Base-by-base conservation (phyloP, 345 rosid species). In the Ceriops zippeliana region DNA sequence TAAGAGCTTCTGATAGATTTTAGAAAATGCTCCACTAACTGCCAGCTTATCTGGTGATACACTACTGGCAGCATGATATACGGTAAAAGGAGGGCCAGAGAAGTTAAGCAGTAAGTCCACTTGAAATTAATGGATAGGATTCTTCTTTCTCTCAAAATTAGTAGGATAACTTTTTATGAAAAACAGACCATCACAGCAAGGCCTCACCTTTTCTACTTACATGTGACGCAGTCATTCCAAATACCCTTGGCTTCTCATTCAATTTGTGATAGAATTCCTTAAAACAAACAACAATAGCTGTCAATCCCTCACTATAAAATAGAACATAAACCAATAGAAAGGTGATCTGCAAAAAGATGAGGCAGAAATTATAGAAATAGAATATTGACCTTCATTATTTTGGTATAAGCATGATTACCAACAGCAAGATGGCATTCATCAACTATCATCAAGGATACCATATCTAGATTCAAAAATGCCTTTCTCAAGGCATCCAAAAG, bases 391-490 rank as follows among this genome's bases (percentile, higher is more conserved):
- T 88, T 89, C 96, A 91, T 88, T 62, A 95, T 78, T 72, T 74
- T 91, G 0, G 86, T 74, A 76, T 87, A 95, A 10, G 99, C 93
- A 72, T 95, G 99, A 57, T 86, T 84, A 16, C 95, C 90, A 46
- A 84, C 83, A 58, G 97, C 85, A 72, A 70, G 92, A 71, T 91
- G 96, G 78, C 97, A 95, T 78, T 95, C 97, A 75, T 95, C 97
- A 38, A 95, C 67, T 66, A 95, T 73, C 28, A 91, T 61, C 76
- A 95, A 83, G 76, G 81, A 76, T 68, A 95, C 75, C 79, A 66
- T 81, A 69, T 86, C 81, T 42, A 90, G 52, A 74, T 77, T 87
- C 77, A 95, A 63, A 73, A 80, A 91, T 49, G 85, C 83, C 68
- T 85, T 87, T 69, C 89, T 81, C 62, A 95, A 82, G 61, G 89